Evolutionary conservation across 208 protist genomes (phyloP), one percentile per base, ranked within the genome.

Genomic region (Crithidia fasciculata): DNA sequence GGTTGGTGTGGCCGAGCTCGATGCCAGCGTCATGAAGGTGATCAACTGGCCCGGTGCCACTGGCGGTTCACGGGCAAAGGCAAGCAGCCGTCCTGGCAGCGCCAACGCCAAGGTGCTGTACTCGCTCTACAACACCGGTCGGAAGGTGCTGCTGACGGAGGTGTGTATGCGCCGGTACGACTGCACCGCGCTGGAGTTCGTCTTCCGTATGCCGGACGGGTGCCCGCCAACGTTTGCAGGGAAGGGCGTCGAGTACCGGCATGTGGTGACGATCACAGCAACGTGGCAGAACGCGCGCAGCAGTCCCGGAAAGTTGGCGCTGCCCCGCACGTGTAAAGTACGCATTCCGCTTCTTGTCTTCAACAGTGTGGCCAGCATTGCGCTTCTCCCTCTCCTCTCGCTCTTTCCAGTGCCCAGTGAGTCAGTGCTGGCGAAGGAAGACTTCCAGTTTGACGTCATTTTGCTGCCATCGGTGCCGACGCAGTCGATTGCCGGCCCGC

Each of bases 201-300:
- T 60, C n/a, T 82, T 91, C 53, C 68, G 78, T 16, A 69, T 94
- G 6, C 89, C 86, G 0, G 86, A 89, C 10, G 70, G 68, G 40
- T 75, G 78, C 4, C 82, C 89, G 18, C 78, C 89, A 15, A 88
- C 84, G 3, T 85, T 86, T 62, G 77, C 54, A 7, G 82, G 84
- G 8, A 73, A 74, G 12, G 83, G 63, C 52, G 69, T 74, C 2
- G 67, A 74, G 19, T 76, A 70, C 18, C 59, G 49, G 37, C 66
- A 77, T 39, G 61, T 72, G 5, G 43, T 84, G 16, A 69, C 43
- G 36, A 44, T 81, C 40, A 45, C 40, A 13, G 74, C 80, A 6
- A 72, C 53, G 45, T 84, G 74, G 74, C 56, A 39, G 19, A 45
- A 68, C 36, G 70, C 53, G 8, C 66, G 67, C 9, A 47, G 47